These are phyloP conservation scores for Cyberlindnera subsufficiens DNA, from an alignment of 805 yeast species.

Conservation along the genomic window DNA sequence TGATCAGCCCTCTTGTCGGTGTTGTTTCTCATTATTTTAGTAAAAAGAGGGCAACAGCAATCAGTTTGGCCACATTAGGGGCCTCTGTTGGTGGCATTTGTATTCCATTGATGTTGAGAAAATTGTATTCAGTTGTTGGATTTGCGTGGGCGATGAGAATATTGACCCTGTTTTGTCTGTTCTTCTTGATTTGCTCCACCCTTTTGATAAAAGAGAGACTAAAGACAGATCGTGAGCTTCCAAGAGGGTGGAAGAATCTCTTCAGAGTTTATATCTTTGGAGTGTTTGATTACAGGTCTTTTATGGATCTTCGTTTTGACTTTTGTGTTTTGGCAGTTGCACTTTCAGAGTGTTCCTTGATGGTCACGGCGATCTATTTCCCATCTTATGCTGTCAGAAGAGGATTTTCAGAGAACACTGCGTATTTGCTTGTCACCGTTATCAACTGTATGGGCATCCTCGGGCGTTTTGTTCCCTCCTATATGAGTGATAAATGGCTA, in stretches of 20 bases:
- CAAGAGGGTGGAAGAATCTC: constrained; percentile 1
- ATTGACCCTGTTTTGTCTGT: constrained; percentile 35
- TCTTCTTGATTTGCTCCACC: constrained; percentile 20
- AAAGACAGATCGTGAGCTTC: constrained; percentile 7
- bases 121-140: constrained; percentile 36
- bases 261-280: constrained; percentile 8
- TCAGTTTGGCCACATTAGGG: constrained; percentile 41
- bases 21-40: constrained; percentile 40
- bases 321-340: constrained; percentile 37
- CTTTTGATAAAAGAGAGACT: constrained; percentile 29
- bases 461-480: constrained; percentile 38
- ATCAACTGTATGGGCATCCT: constrained; percentile 40
- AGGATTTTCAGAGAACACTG: constrained; percentile 37
- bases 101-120: constrained; percentile 41
- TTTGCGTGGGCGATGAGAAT: constrained; percentile 48
- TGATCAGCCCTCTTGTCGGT: constrained; percentile 39
- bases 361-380: constrained; percentile 41
- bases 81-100: constrained; percentile 47
- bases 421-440: constrained; percentile 41
- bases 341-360: constrained; percentile 23
- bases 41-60: constrained; percentile 36
- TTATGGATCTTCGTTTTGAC: constrained; percentile 39
- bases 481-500: constrained; percentile 34
- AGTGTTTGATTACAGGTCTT: constrained; percentile 28
- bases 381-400: constrained; percentile 45